These are phyloP conservation scores for Dictyostelium brefeldianum DNA, from an alignment of 78 protist genomes.

Conservation along the genomic window DNA sequence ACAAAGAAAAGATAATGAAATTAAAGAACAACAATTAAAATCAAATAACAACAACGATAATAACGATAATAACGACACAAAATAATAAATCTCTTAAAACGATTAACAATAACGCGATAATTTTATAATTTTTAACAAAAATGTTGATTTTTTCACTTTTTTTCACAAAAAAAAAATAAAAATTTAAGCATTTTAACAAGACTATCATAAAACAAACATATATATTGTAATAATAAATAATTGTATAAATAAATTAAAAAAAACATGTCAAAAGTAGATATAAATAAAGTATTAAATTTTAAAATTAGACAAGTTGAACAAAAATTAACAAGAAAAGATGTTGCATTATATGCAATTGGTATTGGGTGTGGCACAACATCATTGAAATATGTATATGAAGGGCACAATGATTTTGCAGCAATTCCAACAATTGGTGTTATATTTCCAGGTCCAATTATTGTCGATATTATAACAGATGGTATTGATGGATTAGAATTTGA, in stretches of 20 bases:
- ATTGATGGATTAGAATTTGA: constrained; percentile 46
- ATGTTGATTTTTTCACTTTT: too few relatives aligned
- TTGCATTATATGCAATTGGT: constrained; percentile 60
- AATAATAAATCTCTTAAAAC: not conserved
- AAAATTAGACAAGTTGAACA: constrained; percentile 21
- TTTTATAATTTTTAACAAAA: too few relatives aligned
- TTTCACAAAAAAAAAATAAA: not conserved
- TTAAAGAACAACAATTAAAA: not conserved
- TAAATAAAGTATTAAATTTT: constrained; percentile 22
- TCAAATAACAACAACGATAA: not conserved
- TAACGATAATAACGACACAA: not conserved
- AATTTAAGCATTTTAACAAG: too few relatives aligned
- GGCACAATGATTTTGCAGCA: not conserved
- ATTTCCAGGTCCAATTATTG: constrained; percentile 50
- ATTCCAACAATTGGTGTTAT: constrained; percentile 55
- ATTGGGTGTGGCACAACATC: constrained; percentile 58
- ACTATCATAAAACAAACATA: too few relatives aligned
- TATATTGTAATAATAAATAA: too few relatives aligned
- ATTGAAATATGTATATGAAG: constrained; percentile 50
- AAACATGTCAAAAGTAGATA: not conserved
- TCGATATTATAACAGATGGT: constrained; percentile 43
- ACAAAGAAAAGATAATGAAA: constrained; percentile 13
- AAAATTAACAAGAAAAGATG: constrained; percentile 60
- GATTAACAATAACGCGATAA: not conserved
- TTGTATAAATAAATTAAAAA: not conserved